Evolutionary conservation across 345 rosid genomes (phyloP).

Genomic region (Salix caprea): DNA sequence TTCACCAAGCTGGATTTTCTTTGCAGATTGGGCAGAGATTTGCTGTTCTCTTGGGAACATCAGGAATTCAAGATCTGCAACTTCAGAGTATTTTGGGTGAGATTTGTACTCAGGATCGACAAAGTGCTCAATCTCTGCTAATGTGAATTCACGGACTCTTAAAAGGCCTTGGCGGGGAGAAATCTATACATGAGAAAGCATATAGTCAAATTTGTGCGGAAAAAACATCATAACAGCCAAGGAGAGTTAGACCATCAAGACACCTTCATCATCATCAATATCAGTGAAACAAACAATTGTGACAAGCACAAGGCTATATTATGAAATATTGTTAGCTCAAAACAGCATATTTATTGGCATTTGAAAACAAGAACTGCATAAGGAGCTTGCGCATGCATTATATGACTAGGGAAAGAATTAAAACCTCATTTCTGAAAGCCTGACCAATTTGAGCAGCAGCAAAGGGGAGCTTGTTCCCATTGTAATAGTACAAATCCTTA

Average conservation of each 20-base stretch:
- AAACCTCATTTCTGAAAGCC: conserved; percentile 96
- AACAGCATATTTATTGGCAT: neutral
- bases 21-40: conserved; percentile 81
- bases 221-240: neutral
- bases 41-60: conserved; percentile 93
- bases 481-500: conserved; percentile 81
- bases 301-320: neutral
- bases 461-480: conserved; percentile 89
- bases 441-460: conserved; percentile 99
- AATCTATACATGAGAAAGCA: conserved; percentile 39
- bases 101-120: conserved; percentile 95
- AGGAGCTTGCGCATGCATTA: neutral
- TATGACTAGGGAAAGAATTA: neutral
- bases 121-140: conserved; percentile 95
- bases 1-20: conserved; percentile 53
- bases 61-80: conserved; percentile 61
- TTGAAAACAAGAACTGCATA: neutral
- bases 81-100: conserved; percentile 75
- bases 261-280: neutral
- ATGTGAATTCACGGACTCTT: conserved; percentile 89
- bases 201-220: neutral
- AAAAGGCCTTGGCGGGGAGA: conserved; percentile 99
- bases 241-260: neutral
- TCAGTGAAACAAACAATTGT: neutral
- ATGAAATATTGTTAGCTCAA: neutral